Evolutionary conservation across 148 eudicot genomes (phyloP).

Genomic region (Rhododendron ferrugineum): DNA sequence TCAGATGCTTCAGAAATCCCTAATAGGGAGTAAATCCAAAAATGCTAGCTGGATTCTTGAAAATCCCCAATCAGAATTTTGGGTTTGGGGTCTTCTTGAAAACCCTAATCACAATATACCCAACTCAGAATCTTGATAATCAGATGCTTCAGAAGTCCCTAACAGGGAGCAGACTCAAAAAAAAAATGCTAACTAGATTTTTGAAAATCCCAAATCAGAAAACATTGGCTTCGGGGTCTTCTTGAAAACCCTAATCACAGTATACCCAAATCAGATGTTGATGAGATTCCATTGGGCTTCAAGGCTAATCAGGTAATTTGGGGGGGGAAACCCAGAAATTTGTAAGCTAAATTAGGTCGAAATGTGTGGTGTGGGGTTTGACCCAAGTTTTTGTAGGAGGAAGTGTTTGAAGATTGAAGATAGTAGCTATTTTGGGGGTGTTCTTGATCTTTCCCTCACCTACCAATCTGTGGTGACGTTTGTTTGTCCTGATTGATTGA

Average conservation of each 20-base stretch:
- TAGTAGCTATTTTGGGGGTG: neutral
- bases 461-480: neutral
- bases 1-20: neutral
- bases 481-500: neutral
- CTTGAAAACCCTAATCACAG: neutral
- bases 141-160: neutral
- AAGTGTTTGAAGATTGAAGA: neutral
- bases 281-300: neutral
- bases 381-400: neutral
- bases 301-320: neutral
- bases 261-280: neutral
- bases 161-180: neutral
- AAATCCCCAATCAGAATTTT: neutral
- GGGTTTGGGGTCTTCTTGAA: neutral
- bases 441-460: neutral
- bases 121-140: neutral
- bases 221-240: neutral
- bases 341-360: neutral
- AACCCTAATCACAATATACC: neutral
- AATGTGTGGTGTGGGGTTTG: neutral
- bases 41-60: neutral
- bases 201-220: neutral
- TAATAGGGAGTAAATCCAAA: neutral
- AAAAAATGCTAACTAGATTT: neutral
- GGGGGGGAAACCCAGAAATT: neutral